Conservation (phyloP, 805 yeast genomes). For the Kuraishia capsulata region DNA sequence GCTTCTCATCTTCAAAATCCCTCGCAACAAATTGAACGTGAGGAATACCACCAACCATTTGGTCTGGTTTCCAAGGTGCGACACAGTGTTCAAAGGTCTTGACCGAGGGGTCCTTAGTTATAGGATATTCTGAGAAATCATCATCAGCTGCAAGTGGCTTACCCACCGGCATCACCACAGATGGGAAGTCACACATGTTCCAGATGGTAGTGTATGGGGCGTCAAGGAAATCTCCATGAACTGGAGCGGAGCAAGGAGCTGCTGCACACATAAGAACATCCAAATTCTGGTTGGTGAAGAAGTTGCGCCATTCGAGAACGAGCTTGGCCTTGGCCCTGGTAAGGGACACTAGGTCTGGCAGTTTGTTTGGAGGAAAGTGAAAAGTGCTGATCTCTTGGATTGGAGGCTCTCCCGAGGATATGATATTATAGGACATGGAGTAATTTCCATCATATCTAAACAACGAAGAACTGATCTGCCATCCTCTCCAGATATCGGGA, state of each 20-base stretch:
- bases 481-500: background rate
- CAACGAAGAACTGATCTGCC: background rate
- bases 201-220: background rate
- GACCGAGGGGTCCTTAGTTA: no score
- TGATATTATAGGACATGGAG: background rate
- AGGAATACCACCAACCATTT: background rate
- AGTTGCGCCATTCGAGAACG: background rate
- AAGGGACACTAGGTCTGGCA: background rate
- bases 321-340: background rate
- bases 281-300: background rate
- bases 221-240: background rate
- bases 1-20: background rate
- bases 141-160: background rate
- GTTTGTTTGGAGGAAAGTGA: background rate
- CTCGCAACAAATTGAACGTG: background rate
- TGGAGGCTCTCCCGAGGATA: background rate
- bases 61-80: background rate
- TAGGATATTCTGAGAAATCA: background rate
- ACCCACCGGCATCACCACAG: background rate
- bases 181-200: background rate
- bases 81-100: no score
- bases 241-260: background rate
- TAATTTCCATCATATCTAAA: background rate
- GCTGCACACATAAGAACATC: background rate
- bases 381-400: background rate